A percentile compares a stretch with the other conserved stretches of the same genome.
Conservation (phyloP, 1,284 basidiomycete species). For the Leccinum solheimii region DNA sequence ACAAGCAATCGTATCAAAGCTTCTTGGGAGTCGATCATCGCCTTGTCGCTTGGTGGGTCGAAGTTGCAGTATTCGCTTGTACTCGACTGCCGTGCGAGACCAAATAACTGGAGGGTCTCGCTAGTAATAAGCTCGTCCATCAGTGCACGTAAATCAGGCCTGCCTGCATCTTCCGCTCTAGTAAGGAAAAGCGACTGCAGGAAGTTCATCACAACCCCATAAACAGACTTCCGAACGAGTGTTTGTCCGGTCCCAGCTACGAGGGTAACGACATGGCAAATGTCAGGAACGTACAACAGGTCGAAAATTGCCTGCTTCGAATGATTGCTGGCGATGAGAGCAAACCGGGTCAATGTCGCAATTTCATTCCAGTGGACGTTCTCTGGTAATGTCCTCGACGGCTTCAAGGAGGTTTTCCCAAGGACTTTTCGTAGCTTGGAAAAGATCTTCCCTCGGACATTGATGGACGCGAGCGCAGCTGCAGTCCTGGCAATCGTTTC, state of each 20-base stretch:
- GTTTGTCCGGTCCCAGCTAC: slow-evolving; percentile 74
- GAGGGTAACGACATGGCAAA: slow-evolving; percentile 75
- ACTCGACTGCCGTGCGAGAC: slow-evolving; percentile 58
- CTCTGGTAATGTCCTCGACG: slow-evolving; percentile 61
- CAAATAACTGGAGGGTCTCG: slow-evolving; percentile 71
- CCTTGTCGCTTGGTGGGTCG: slow-evolving; percentile 60
- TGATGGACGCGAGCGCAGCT: slow-evolving; percentile 72
- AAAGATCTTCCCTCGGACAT: slow-evolving; percentile 75
- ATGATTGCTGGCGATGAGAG: slow-evolving; percentile 70
- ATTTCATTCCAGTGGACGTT: slow-evolving; percentile 85
- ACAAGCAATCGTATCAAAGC: slow-evolving; percentile 65
- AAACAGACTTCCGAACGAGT: slow-evolving; percentile 75
- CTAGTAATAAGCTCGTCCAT: slow-evolving; percentile 61
- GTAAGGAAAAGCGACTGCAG: slow-evolving; percentile 71
- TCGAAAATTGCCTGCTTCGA: slow-evolving; percentile 62
- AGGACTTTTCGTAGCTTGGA: slow-evolving; percentile 79
- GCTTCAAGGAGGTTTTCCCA: slow-evolving; percentile 67
- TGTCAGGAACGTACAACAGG: slow-evolving; percentile 81
- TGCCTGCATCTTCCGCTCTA: slow-evolving; percentile 56
- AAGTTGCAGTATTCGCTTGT: slow-evolving; percentile 64
- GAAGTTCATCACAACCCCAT: slow-evolving; percentile 79
- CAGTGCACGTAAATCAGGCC: slow-evolving; percentile 58
- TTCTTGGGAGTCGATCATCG: slow-evolving; percentile 67
- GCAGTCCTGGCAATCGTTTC: slow-evolving; percentile 77
- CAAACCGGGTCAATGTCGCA: slow-evolving; percentile 73